Evolutionary conservation across 139 green algal genomes (phyloP), one percentile per base, ranked within the genome.

Genomic region (Nannochloris sp.): DNA sequence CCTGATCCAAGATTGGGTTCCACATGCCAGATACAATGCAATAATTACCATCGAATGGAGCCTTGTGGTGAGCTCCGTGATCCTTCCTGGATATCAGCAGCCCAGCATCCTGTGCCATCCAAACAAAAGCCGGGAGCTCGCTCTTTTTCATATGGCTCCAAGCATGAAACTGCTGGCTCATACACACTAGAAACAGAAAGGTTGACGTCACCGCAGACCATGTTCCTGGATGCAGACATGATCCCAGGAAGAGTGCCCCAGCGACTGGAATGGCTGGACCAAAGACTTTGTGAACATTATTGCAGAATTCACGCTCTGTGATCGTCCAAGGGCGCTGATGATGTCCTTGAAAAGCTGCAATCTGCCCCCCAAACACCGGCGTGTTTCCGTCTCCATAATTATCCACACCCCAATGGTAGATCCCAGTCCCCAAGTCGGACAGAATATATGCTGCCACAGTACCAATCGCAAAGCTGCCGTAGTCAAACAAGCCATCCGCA

Each of bases 11-110:
- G 9, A 84, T 40, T 0, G 61, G 56, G 79, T 99, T 99, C 82
- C 88, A 96, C 61, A 78, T 65, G 26, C 93, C 93, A 23, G 62
- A 87, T 6, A 99, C 94, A 53, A 99, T 99, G 77, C 79, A 91
- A 81, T 99, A 99, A 76, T 98, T 97, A 62, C 71, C 83, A 49
- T 93, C 81, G 71, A 97, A 99, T 25, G 94, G 94, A 4, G 88
- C 66, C 48, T 70, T 73, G 74, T 99, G 93, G 81, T 99, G 93
- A 5, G 79, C 79, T 48, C 93, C 91, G 72, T 99, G 93, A 25
- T 73, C 82, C 56, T 78, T 83, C 31, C 88, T 73, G 9, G 75
- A 78, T 14, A 97, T 81, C 4, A 97, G 56, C 20, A 97, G 28
- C 4, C 84, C 84, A 2, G 74, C 73, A 46, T 94, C 81, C 74